Evolutionary conservation across 192 early-diverging fungal genomes (phyloP), one percentile per base, ranked within the genome.

Genomic region (Podila verticillata): DNA sequence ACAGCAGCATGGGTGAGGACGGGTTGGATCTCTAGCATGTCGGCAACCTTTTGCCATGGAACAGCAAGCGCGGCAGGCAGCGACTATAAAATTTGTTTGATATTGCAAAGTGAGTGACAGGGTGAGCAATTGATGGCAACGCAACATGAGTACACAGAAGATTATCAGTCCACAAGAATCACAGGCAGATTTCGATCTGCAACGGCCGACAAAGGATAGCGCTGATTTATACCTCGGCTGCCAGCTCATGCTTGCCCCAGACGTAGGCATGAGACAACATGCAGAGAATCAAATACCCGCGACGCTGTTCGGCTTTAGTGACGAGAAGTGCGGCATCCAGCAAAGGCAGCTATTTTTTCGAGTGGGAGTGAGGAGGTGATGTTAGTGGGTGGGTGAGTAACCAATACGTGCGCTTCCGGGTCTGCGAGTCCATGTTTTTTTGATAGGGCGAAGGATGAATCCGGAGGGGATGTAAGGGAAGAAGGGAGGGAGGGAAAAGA

Each of bases 231-330:
- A 92, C 93, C 83, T 93, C 93, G n/a, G 86, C 89, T 29, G 85
- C 85, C 28, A 83, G 82, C 47, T 94, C 92, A 64, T 92, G 91
- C 58, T 95, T 92, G 24, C 96, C 94, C 95, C 96, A 96, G 5
- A 99, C 91, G 82, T 93, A 97, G 17, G 92, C 94, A 69, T 98
- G 96, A 7, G 93, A 94, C 59, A 99, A 84, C 78, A 96, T 93
- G 35, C 93, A 93, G 19, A 98, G 85, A 30, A 98, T 87, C 28
- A 93, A 71, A 70, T 95, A 98, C n/a, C 93, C 96, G 57, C 97
- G 87, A 63, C 92, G 89, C 73, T 90, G 92, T 84, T 98, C 96
- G 54, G 89, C 84, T 56, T 83, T 74, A 4, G 85, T 91, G 44
- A 74, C 65, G 34, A 96, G 87, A 9, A 72, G 84, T 49, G 79